Evolutionary conservation across 2,329 filamentous ascomycete species (phyloP).

Genomic region (Rhynchosporium secalis): DNA sequence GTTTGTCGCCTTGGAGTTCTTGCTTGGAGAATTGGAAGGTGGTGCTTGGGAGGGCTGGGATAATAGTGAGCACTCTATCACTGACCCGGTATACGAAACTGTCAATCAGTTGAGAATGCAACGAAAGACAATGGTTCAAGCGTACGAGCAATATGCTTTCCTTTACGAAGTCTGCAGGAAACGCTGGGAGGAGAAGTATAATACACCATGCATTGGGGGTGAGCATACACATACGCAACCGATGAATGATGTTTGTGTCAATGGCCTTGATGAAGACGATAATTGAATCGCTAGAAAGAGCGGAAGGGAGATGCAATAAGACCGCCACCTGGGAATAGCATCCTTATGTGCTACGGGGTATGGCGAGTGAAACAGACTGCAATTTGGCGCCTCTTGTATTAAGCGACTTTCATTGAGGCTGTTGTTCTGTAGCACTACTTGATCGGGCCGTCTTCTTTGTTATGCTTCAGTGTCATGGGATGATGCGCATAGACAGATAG

Average conservation of each 20-base stretch:
- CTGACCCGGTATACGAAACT: conserved; percentile 74
- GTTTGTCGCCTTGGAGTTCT: conserved; percentile 93
- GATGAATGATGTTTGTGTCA: conserved; percentile 20
- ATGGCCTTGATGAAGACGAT: conserved; percentile 16
- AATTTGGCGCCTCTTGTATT: conserved; percentile 10
- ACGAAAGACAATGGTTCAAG: conserved; percentile 93
- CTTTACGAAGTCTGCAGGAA: conserved; percentile 84
- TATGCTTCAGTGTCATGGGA: neutral
- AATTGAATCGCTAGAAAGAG: neutral
- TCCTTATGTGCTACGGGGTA: conserved; percentile 20
- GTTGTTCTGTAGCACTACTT: neutral
- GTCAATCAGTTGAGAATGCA: conserved; percentile 83
- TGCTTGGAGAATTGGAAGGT: conserved; percentile 76
- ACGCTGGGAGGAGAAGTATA: conserved; percentile 67
- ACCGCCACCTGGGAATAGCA: neutral
- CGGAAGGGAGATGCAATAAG: neutral
- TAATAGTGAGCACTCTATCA: conserved; percentile 41
- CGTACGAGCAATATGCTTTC: conserved; percentile 79
- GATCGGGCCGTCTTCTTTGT: neutral
- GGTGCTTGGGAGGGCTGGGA: conserved; percentile 52
- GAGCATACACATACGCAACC: conserved; percentile 30
- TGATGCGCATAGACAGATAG: conserved; percentile 13
- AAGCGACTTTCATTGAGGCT: neutral
- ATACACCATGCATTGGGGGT: conserved; percentile 31
- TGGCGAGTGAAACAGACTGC: conserved; percentile 14